phyloP scores from a whole-genome alignment of 768 basidiomycete species.

The Calvatia gigantea region DNA sequence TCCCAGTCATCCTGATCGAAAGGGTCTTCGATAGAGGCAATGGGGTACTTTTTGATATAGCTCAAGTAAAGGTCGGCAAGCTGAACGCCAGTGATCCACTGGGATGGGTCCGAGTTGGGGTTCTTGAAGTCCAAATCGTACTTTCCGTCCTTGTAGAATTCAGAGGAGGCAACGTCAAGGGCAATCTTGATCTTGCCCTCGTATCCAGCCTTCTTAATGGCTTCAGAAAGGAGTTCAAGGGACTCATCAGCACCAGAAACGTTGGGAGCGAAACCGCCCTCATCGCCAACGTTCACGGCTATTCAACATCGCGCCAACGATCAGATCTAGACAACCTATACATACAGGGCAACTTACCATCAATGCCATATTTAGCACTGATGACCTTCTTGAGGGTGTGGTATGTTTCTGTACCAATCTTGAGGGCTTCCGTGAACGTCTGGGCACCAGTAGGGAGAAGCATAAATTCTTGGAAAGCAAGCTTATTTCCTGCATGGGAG shows the following conservation, averaged over 20 bases:
- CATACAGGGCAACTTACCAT: conserved; percentile 52
- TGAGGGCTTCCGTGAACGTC: conserved; percentile 95
- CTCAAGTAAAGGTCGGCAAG: conserved; percentile 89
- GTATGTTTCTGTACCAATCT: conserved; percentile 97
- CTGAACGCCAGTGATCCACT: conserved; percentile 91
- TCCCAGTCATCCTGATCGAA: conserved; percentile 99
- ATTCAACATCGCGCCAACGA: conserved; percentile 15
- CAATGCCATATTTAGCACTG: conserved; percentile 97
- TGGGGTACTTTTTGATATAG: conserved; percentile 92
- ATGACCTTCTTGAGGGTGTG: conserved; percentile 99
- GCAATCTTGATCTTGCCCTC: conserved; percentile 99
- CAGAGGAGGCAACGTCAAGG: conserved; percentile 97
- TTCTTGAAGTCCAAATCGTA: conserved; percentile 99
- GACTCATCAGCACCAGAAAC: conserved; percentile 96
- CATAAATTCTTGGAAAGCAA: conserved; percentile 99
- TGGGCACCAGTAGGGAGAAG: conserved; percentile 91
- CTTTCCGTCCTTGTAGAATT: conserved; percentile 99
- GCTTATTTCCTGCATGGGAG: conserved; percentile 98
- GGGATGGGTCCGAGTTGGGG: conserved; percentile 96
- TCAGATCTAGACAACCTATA: background rate
- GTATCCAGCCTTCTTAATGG: conserved; percentile 97
- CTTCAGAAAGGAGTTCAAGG: conserved; percentile 91
- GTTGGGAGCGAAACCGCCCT: conserved; percentile 99
- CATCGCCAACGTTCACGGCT: conserved; percentile 99
- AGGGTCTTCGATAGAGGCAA: conserved; percentile 94